These are phyloP conservation scores for Colletotrichum musae DNA, from an alignment of 2,329 filamentous ascomycete genomes.

Conservation along the genomic window DNA sequence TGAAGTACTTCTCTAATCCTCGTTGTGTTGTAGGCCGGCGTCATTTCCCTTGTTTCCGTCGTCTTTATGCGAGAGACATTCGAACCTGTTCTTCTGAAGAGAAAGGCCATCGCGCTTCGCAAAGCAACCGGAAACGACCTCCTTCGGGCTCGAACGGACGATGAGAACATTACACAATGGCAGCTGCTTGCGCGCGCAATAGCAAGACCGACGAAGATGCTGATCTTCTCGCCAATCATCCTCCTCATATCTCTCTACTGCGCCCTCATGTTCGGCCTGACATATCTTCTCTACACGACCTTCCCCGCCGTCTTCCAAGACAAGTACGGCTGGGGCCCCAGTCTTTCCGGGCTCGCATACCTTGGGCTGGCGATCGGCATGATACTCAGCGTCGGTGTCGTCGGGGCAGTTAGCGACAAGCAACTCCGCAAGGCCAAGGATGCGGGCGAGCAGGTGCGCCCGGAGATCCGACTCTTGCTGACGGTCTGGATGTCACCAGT, in stretches of 20 bases:
- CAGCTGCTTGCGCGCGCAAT: constrained; percentile 61
- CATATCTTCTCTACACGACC: constrained; percentile 67
- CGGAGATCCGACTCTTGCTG: constrained; percentile 21
- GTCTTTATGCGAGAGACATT: constrained; percentile 64
- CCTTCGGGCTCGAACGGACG: constrained; percentile 66
- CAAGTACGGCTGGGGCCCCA: constrained; percentile 52
- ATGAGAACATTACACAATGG: constrained; percentile 52
- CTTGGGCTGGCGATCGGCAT: constrained; percentile 32
- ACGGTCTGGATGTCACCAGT: constrained; percentile 10
- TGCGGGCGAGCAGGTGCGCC: not conserved
- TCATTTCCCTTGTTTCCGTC: constrained; percentile 53
- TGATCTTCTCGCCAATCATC: constrained; percentile 61
- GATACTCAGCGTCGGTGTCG: constrained; percentile 17
- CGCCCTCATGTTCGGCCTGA: constrained; percentile 62
- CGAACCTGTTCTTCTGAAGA: constrained; percentile 60
- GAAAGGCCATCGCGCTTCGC: constrained; percentile 58
- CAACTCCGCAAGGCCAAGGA: constrained; percentile 14
- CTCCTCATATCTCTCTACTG: constrained; percentile 58
- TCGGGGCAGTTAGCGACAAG: constrained; percentile 25
- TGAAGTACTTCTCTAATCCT: not conserved
- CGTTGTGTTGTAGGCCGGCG: constrained; percentile 48
- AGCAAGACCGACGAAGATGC: constrained; percentile 63
- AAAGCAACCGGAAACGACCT: constrained; percentile 66
- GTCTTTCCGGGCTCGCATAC: constrained; percentile 40
- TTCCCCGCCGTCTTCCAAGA: constrained; percentile 62